A percentile compares a stretch with the other conserved stretches of the same genome.
Evolutionary conservation across 164 flowering plant genomes (phyloP).

Genomic region (Dillenia turbinata): DNA sequence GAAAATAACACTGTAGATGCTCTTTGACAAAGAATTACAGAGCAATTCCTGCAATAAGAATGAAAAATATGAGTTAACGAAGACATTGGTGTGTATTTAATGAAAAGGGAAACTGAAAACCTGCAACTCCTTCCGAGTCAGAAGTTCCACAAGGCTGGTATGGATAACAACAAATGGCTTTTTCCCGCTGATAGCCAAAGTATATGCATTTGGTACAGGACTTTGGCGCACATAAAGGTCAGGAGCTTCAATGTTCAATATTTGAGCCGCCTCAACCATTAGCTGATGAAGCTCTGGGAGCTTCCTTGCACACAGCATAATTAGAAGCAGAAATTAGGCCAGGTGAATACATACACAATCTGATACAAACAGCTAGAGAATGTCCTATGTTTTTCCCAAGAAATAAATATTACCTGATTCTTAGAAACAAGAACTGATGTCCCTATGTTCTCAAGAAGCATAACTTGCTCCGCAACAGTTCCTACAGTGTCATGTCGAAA

Average conservation of each 20-base stretch:
- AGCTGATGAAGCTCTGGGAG: slow-evolving; percentile 76
- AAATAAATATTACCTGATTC: slow-evolving; percentile 56
- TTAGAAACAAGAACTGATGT: slow-evolving; percentile 88
- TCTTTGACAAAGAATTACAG: no score
- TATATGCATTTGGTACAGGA: slow-evolving; percentile 94
- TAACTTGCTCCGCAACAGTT: slow-evolving; percentile 79
- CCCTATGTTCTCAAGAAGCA: slow-evolving; percentile 97
- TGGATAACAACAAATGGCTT: slow-evolving; percentile 95
- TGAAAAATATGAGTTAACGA: no score
- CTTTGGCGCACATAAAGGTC: slow-evolving; percentile 91
- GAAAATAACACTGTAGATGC: no score
- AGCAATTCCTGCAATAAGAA: no score
- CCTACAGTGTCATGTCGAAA: slow-evolving; percentile 40
- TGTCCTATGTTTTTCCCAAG: neutral
- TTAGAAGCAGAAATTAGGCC: no score
- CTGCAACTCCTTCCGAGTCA: slow-evolving; percentile 86
- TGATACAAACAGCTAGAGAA: no score
- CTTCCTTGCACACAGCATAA: slow-evolving; percentile 22
- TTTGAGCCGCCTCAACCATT: slow-evolving; percentile 72
- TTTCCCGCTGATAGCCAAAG: slow-evolving; percentile 86
- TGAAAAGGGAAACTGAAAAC: slow-evolving; percentile 25
- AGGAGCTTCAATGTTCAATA: slow-evolving; percentile 76
- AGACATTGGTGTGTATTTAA: neutral
- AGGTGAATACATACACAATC: no score
- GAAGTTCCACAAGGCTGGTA: slow-evolving; percentile 92